Base-by-base conservation (phyloP, 257 asterid species). In the Nicotiana obtusifolia region DNA sequence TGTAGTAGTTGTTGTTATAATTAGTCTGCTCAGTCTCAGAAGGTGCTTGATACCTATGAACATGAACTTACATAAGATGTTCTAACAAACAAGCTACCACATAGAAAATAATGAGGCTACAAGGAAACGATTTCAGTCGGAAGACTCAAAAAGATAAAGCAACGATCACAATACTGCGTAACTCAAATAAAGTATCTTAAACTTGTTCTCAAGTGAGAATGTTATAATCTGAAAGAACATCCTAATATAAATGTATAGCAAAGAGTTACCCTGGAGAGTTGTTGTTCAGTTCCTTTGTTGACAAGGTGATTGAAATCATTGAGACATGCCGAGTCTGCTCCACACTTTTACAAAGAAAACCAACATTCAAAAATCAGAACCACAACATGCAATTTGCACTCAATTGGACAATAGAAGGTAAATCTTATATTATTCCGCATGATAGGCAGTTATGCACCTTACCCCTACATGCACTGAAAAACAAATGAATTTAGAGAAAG, bases 301-400 rank as follows among this genome's bases (percentile, higher is more conserved):
- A 95, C 80, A 95, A 85, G 16, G 98, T 92, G 83, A 95, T 93
- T 81, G 99, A 91, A 83, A 95, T 90, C 98, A 94, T 91, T 5
- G 99, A 95, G 76, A 95, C 97, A 85, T 92, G 98, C 24, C 99
- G 98, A 81, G 97, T 95, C 89, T 94, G 99, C 90, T 95, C 99
- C 90, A 95, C 99, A 59, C 98, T 95, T 15, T 24, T 15, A 75
- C 62, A 92, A 26, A 87, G 80, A 75, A 73, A 73, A 49, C 24
- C 41, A 75, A 49, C 26, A 49, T 75, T 49, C 14, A 75, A 75
- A 26, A 75, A 49, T 75, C 62, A 75, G 80, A 75, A 75, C 44
- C 62, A 49, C 44, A 75, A 17, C 62, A 49, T 4, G 17, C 44
- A 75, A 47, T 75, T 73, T 24, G 62, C 44, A 20, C 62, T 31